These are phyloP conservation scores for Kodamaea laetipori DNA, from an alignment of 805 yeast species.

Conservation along the genomic window DNA sequence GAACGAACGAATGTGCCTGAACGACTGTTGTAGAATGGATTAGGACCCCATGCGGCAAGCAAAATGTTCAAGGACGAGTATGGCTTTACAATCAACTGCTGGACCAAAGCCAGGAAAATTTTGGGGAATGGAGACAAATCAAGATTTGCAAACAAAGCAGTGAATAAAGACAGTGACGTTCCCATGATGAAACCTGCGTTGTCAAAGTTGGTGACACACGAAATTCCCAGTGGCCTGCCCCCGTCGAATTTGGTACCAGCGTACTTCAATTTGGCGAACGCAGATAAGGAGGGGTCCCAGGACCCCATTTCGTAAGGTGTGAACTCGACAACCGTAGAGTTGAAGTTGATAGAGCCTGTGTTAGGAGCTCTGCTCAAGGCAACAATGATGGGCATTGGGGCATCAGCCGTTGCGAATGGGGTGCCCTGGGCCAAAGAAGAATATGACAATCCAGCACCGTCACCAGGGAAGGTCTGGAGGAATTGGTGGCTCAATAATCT, in stretches of 20 bases:
- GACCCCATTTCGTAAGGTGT: conserved; percentile 63
- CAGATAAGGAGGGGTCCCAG: conserved; percentile 75
- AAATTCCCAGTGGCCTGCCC: conserved; percentile 52
- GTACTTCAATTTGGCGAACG: conserved; percentile 68
- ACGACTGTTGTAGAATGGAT: conserved; percentile 52
- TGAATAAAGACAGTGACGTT: conserved; percentile 80
- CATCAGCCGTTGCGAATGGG: conserved; percentile 30
- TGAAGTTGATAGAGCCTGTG: conserved; percentile 28
- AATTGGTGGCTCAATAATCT: conserved; percentile 39
- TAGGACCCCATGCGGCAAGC: conserved; percentile 45
- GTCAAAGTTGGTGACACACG: conserved; percentile 71
- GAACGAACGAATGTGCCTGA: conserved; percentile 20
- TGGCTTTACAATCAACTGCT: conserved; percentile 7
- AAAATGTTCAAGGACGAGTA: neutral
- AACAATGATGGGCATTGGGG: conserved; percentile 45
- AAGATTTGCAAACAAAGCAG: conserved; percentile 59
- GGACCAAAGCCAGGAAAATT: conserved; percentile 1
- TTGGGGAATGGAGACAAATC: conserved; percentile 40
- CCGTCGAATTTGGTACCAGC: conserved; percentile 65
- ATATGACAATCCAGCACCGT: conserved; percentile 27
- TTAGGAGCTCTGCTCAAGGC: conserved; percentile 43
- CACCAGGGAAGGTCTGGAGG: conserved; percentile 22
- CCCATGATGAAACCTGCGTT: conserved; percentile 82
- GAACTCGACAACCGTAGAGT: conserved; percentile 43
- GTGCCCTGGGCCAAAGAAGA: conserved; percentile 17